Evolutionary conservation across 495 filamentous ascomycete genomes (phyloP).

Genomic region (Penicillium simplicissimum): DNA sequence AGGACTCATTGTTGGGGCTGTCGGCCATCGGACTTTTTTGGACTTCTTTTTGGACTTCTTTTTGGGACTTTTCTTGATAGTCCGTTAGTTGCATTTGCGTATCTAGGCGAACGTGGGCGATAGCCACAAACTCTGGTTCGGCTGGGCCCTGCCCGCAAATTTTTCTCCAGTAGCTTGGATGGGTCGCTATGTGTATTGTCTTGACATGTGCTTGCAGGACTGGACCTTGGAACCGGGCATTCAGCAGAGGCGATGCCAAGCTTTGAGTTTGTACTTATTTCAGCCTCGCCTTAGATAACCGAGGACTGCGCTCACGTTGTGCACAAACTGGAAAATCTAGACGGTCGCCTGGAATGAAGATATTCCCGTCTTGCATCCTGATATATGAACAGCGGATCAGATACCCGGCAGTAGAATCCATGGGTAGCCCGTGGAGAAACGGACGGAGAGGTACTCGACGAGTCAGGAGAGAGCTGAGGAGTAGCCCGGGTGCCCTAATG

Average conservation of each 20-base stretch:
- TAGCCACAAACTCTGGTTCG: neutral
- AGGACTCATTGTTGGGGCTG: neutral
- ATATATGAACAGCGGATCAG: constrained; percentile 15
- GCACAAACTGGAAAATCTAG: neutral
- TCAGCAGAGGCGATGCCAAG: constrained; percentile 15
- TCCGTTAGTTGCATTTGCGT: neutral
- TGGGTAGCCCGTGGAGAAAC: constrained; percentile 4
- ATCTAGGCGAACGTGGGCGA: neutral
- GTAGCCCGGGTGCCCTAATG: constrained; percentile 10
- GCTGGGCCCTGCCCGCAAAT: neutral
- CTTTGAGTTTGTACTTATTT: constrained; percentile 14
- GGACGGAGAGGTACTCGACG: neutral
- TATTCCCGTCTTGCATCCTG: constrained; percentile 6
- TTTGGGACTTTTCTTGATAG: neutral
- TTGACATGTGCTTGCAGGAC: neutral
- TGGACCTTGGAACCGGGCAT: neutral
- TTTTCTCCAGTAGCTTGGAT: neutral
- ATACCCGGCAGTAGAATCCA: neutral
- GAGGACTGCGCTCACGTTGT: neutral
- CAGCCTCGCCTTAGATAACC: neutral
- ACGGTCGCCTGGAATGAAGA: constrained; percentile 6
- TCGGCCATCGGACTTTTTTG: neutral
- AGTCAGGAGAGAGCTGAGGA: constrained; percentile 7
- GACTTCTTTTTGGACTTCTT: neutral
- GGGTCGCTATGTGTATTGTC: neutral